Conservation (phyloP, 441 rosid genomes). For the Dalechampia spathulata region DNA sequence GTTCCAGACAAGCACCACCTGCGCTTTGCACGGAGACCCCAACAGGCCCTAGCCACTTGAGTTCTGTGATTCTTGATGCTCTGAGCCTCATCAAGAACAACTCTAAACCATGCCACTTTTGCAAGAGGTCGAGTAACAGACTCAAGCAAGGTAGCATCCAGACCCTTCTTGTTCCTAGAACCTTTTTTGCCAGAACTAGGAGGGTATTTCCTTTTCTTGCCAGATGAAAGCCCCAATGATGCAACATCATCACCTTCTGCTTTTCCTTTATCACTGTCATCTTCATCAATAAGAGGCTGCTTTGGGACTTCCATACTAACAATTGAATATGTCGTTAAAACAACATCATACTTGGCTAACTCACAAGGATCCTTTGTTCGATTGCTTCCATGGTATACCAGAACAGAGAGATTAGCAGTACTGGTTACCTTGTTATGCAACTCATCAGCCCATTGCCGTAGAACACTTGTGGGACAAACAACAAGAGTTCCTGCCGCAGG, state of each 20-base stretch:
- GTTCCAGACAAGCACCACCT: conserved; percentile 98
- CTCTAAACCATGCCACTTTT: conserved; percentile 85
- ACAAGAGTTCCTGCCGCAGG: conserved; percentile 94
- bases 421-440: conserved; percentile 67
- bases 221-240: conserved; percentile 25
- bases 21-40: conserved; percentile 95
- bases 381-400: conserved; percentile 77
- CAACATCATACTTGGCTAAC: conserved; percentile 81
- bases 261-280: conserved; percentile 50
- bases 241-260: conserved; percentile 37
- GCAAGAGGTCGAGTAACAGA: conserved; percentile 69
- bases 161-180: conserved; percentile 42
- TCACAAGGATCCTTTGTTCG: conserved; percentile 78
- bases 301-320: conserved; percentile 96
- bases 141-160: conserved; percentile 35
- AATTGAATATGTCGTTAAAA: conserved; percentile 81
- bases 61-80: conserved; percentile 91
- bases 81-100: conserved; percentile 93
- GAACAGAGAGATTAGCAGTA: conserved; percentile 58
- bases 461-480: conserved; percentile 98
- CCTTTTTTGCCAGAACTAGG: conserved; percentile 40
- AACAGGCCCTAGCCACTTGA: conserved; percentile 92
- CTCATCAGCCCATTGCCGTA: conserved; percentile 95
- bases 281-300: conserved; percentile 57
- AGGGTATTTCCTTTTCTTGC: conserved; percentile 52